Evolutionary conservation across 2,329 filamentous ascomycete genomes (phyloP), one percentile per base, ranked within the genome.

Genomic region (Sordariomycetes sp.): DNA sequence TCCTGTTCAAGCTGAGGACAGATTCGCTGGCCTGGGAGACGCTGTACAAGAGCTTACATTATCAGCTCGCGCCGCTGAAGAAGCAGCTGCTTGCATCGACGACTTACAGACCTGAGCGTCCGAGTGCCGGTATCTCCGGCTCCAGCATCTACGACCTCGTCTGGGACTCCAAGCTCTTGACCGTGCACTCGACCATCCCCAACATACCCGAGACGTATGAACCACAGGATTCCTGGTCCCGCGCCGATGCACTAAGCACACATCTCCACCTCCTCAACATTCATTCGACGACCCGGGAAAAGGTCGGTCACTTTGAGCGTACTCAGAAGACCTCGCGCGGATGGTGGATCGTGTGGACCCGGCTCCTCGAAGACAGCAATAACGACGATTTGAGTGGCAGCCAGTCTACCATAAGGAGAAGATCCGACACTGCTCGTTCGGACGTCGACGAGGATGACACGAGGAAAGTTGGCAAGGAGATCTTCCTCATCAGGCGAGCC

Each of bases 321-420:
- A 81, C 75, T 2, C 73, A 70, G 46, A 80, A 82, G 61, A 82
- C 78, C 4, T 74, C 62, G 30, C 68, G 76, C 21, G 78, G 76
- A 1, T 82, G 77, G 75, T 82, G 79, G 78, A 64, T 82, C 20
- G 75, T 81, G 18, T 82, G 78, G 78, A 76, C 68, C 31, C 63
- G 74, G 17, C 58, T 79, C 16, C 46, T 69, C 6, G 65, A 66
- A 32, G 55, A 55, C 8, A 15, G 21, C n/a, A 27, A 33, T 12
- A 27, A 33, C n/a, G 34, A 27, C 16, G 30, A 35, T n/a, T n/a
- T 8, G n/a, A 28, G 19, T 24, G 46, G 39, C 32, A 43, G 53
- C 18, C 40, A 48, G 24, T 49, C 51, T 9, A 53, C 53, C 15
- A 46, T 42, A 14, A 48, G 55, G 33, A 35, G 38, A 8, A 41